Base-by-base conservation (phyloP, 192 early-diverging fungal genomes). In the Spinellus fusiger region DNA sequence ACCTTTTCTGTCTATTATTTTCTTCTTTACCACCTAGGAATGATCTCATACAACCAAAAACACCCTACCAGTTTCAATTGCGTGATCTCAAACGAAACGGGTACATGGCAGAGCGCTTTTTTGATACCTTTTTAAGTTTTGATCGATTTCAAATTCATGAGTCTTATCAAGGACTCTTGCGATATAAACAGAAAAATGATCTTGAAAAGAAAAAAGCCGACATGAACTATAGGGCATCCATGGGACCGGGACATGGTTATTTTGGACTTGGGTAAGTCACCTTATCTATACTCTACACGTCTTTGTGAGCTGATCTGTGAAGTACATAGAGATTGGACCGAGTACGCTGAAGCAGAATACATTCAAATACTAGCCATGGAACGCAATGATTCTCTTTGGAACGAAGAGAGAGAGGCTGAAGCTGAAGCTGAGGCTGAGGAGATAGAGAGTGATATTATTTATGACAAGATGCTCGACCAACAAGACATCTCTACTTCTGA, bases 111-210 rank as follows among this genome's bases (percentile, higher is more conserved):
- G 72, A 74, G 49, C 49, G 72, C 7, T 74, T 74, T 32, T 65
- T 74, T 28, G 72, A 74, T 37, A 74, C 66, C 5, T 74, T 74
- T 61, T 38, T 64, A 22, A 65, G 66, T 31, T 54, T 74, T 16
- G 62, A 68, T 10, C 58, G 59, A 31, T 58, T 74, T 33, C 62
- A 65, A 46, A 54, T 69, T 7, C 72, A 74, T 38, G 72, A 74
- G 18, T 62, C 66, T 26, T 62, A 49, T n/a, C 69, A 70, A 25
- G 59, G 59, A 3, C 16, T 61, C 1, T 35, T 61, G 1, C 59
- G 59, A 2, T 20, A 32, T 1, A 61, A 34, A 16, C 59, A 61
- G 6, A 46, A 61, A 25, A 16, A 48, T 25, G 49, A 51, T 10
- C 26, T n/a, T 5, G 49, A 61, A 10, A 61, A 8, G 26, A 49